Base-by-base conservation (phyloP, 805 yeast genomes). In the Suhomyces sp. region DNA sequence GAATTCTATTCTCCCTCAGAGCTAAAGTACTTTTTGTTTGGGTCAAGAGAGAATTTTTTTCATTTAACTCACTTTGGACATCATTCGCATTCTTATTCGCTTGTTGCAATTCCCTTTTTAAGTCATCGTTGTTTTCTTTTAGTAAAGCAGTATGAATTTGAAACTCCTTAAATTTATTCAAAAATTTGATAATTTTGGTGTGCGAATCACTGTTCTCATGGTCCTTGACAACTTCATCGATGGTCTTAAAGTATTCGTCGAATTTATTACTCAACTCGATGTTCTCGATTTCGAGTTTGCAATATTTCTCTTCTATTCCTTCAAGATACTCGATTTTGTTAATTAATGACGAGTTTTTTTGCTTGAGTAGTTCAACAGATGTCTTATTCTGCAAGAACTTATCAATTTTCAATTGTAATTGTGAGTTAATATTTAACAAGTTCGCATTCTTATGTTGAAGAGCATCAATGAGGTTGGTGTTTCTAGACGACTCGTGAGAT, bases 321-420 rank as follows among this genome's bases (percentile, higher is more conserved):
- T 72, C 74, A 28, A 73, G 50, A 7, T 49, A 44, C 3, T 47
- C 38, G 13, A 79, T 28, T 39, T 70, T 70, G 13, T 61, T 55
- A 15, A 56, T 50, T 21, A 81, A 52, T 0, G 70, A 47, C 0
- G 51, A 42, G 36, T 76, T 79, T 41, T 81, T 83, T 42, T 76
- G 81, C 44, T 71, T 75, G 21, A 81, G 56, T 7, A 81, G 49
- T 46, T 77, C 83, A 5, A 58, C 54, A 17, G 74, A 69, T 40
- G 75, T 63, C 39, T 68, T 66, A 40, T 73, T 57, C 42, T 74
- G 74, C 16, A 77, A 59, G 7, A 65, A 60, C 42, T 70, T 70
- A 38, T 82, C 66, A 25, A 76, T 71, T 40, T 68, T 73, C 15
- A 76, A 60, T 49, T 81, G 78, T 6, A 69, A 60, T 33, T 78